phyloP scores from a whole-genome alignment of 441 rosid genomes.

The Theobroma grandiflorum region DNA sequence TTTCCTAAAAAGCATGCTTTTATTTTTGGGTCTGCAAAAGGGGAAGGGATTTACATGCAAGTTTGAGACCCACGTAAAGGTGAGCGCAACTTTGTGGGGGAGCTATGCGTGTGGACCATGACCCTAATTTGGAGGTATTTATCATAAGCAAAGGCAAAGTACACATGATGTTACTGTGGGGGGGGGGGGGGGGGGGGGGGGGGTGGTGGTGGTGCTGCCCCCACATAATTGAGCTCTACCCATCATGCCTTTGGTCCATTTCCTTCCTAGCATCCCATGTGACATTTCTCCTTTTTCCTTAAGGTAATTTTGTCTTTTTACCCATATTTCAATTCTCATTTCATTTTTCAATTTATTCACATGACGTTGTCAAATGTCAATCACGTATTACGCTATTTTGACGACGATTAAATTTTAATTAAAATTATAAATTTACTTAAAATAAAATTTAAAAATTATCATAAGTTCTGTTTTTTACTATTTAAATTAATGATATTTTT shows the following conservation, averaged over 20 bases:
- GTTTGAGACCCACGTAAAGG: conserved; percentile 37
- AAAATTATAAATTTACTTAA: too few species aligned
- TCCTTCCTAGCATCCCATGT: conserved; percentile 55
- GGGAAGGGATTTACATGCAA: conserved; percentile 1
- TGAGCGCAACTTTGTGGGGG: conserved; percentile 21
- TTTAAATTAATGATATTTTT: too few species aligned
- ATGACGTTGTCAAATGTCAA: too few species aligned
- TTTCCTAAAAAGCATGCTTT: not conserved
- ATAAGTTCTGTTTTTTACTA: too few species aligned
- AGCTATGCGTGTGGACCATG: conserved; percentile 51
- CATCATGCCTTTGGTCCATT: conserved; percentile 32
- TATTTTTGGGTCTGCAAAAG: not conserved
- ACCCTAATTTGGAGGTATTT: conserved; percentile 35
- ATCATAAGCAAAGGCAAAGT: conserved; percentile 28
- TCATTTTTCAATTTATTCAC: too few species aligned
- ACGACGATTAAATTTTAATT: too few species aligned
- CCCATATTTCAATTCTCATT: too few species aligned
- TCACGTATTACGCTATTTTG: too few species aligned
- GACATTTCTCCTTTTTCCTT: conserved; percentile 24
- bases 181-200: too few species aligned
- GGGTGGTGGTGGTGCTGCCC: too few species aligned
- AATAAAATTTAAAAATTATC: too few species aligned
- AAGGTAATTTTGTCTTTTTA: conserved; percentile 23
- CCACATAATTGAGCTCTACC: conserved; percentile 24
- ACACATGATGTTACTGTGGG: conserved; percentile 39